Evolutionary conservation across 148 eudicot species (phyloP).

Genomic region (Drosera capensis): DNA sequence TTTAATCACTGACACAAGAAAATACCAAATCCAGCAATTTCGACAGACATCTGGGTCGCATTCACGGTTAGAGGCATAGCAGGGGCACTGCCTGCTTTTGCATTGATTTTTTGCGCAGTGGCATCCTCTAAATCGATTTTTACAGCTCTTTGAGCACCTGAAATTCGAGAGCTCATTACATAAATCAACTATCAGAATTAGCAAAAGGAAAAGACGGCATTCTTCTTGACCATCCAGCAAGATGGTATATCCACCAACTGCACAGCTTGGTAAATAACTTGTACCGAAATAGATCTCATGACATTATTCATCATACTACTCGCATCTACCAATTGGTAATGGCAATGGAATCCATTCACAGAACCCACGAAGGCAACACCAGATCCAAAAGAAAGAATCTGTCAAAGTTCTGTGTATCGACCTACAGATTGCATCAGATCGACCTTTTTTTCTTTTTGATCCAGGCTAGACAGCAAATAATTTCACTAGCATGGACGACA

Average conservation of each 20-base stretch:
- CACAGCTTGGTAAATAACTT: too few species aligned
- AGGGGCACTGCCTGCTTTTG: constrained; percentile 93
- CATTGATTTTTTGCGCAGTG: constrained; percentile 99
- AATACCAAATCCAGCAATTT: constrained; percentile 96
- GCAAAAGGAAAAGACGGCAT: background rate
- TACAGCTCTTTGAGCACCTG: constrained; percentile 92
- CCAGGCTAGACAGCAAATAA: too few species aligned
- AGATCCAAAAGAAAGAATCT: too few species aligned
- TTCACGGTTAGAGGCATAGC: constrained; percentile 94
- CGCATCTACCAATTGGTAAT: too few species aligned
- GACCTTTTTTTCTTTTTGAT: too few species aligned
- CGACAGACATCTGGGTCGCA: constrained; percentile 99
- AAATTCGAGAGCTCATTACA: constrained; percentile 2
- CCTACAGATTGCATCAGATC: too few species aligned
- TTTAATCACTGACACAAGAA: background rate
- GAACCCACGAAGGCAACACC: too few species aligned
- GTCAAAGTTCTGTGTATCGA: too few species aligned
- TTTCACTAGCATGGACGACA: background rate
- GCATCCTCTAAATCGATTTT: constrained; percentile 86
- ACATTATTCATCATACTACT: too few species aligned
- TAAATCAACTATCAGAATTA: background rate
- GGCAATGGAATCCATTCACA: too few species aligned
- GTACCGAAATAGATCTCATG: too few species aligned
- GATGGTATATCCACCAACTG: background rate
- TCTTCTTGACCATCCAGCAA: background rate